A percentile compares a stretch with the other conserved stretches of the same genome.
These are phyloP conservation scores for Phaseolus coccineus DNA, from an alignment of 331 rosid species.

Conservation along the genomic window DNA sequence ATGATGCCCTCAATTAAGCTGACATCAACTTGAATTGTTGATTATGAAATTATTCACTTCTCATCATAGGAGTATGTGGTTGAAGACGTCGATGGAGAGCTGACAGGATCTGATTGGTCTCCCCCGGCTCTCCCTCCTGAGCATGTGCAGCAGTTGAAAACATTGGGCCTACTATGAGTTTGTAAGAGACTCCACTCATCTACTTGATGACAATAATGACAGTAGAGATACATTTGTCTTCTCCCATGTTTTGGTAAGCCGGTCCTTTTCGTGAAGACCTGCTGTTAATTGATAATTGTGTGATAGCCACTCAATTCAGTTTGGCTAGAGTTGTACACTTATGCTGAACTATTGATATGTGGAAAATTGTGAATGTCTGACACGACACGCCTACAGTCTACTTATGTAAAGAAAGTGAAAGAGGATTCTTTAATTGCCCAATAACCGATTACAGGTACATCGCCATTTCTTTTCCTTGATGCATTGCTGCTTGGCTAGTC, in stretches of 20 bases:
- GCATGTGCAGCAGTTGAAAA: constrained; percentile 92
- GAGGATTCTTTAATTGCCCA: constrained; percentile 40
- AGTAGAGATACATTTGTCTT: constrained; percentile 34
- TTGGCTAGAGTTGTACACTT: constrained; percentile 49
- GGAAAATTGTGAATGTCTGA: constrained; percentile 45
- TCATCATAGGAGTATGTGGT: constrained; percentile 85
- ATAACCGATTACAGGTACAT: constrained; percentile 46
- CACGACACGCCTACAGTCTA: constrained; percentile 8
- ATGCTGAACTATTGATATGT: constrained; percentile 40
- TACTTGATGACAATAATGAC: constrained; percentile 47
- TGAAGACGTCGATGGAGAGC: constrained; percentile 96
- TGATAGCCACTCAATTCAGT: constrained; percentile 38
- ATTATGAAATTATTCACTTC: constrained; percentile 42
- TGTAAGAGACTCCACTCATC: constrained; percentile 40
- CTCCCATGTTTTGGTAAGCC: constrained; percentile 33
- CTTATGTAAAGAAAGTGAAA: constrained; percentile 49
- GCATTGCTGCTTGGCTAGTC: constrained; percentile 21
- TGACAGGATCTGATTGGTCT: constrained; percentile 88
- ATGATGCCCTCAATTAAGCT: constrained; percentile 2
- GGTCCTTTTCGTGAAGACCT: constrained; percentile 38
- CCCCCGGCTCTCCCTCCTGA: constrained; percentile 86
- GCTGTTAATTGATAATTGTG: constrained; percentile 38
- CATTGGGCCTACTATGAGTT: constrained; percentile 80
- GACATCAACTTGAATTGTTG: constrained; percentile 27
- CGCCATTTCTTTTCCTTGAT: constrained; percentile 23